Percentiles rank a stretch among this genome's conserved stretches.
Evolutionary conservation across 2,329 filamentous ascomycete genomes (phyloP).

Genomic region (Geosmithia flava): DNA sequence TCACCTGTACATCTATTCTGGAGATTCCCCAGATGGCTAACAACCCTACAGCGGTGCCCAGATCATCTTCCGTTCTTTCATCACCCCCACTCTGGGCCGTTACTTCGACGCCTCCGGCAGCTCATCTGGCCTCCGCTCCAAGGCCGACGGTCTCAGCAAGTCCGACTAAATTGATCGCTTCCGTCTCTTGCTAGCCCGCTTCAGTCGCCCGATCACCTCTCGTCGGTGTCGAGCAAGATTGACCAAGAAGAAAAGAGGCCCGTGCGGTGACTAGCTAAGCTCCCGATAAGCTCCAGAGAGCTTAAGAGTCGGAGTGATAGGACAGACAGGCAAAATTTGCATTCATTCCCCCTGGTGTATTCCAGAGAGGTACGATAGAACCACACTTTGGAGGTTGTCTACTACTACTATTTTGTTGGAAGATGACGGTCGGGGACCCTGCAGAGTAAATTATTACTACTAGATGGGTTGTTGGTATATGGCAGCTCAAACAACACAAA

Average conservation of each 20-base stretch:
- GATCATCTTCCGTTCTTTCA: conserved; percentile 90
- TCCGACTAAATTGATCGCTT: conserved; percentile 36
- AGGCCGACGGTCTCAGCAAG: conserved; percentile 69
- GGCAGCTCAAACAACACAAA: too few relatives aligned
- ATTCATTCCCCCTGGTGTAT: too few relatives aligned
- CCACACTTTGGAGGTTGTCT: too few relatives aligned
- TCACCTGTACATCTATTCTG: background rate
- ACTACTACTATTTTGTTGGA: too few relatives aligned
- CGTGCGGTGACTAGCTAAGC: too few relatives aligned
- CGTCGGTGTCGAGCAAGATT: background rate
- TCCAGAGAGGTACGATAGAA: too few relatives aligned
- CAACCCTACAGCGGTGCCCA: conserved; percentile 66
- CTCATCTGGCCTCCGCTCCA: conserved; percentile 76
- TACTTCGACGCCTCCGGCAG: conserved; percentile 68
- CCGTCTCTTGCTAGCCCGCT: background rate
- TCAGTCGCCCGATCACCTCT: background rate
- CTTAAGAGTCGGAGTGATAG: too few relatives aligned
- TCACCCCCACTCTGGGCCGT: conserved; percentile 81
- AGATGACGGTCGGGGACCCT: too few relatives aligned
- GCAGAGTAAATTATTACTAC: too few relatives aligned
- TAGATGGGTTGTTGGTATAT: too few relatives aligned
- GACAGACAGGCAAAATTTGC: too few relatives aligned
- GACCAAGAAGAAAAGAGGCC: background rate
- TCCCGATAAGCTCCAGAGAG: too few relatives aligned
- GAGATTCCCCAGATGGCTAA: background rate